phyloP scores from a whole-genome alignment of 495 filamentous ascomycete species.

The Lepraria neglecta region DNA sequence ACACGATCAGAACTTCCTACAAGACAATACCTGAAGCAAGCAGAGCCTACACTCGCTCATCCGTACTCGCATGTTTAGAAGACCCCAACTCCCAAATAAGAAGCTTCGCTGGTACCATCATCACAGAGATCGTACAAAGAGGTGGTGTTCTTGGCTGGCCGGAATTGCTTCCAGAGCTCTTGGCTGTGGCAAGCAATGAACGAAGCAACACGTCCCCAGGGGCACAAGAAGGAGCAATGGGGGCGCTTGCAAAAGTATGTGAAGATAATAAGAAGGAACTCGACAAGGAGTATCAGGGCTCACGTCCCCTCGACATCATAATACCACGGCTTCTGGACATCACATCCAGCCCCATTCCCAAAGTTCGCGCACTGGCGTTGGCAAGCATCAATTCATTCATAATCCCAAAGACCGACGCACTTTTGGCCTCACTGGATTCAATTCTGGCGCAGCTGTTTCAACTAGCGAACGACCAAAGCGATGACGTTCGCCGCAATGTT shows the following conservation, averaged over 20 bases:
- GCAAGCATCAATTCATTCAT: conserved; percentile 87
- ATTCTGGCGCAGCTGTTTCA: conserved; percentile 77
- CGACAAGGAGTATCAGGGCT: conserved; percentile 77
- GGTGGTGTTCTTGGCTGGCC: conserved; percentile 89
- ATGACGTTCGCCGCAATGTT: conserved; percentile 81
- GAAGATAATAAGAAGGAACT: conserved; percentile 88
- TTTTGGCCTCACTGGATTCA: conserved; percentile 68
- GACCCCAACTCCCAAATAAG: conserved; percentile 79
- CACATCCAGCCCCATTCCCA: conserved; percentile 62
- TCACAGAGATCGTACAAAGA: conserved; percentile 83
- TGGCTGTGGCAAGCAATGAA: conserved; percentile 68
- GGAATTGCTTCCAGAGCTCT: conserved; percentile 73
- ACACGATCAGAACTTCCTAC: conserved; percentile 69
- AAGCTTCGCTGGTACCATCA: conserved; percentile 82
- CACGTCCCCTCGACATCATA: conserved; percentile 79
- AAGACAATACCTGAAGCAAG: conserved; percentile 63
- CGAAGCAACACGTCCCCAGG: conserved; percentile 57
- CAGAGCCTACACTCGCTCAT: conserved; percentile 67
- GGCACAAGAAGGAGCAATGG: conserved; percentile 89
- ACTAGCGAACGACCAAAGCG: conserved; percentile 64
- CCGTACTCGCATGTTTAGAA: conserved; percentile 69
- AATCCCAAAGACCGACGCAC: conserved; percentile 66
- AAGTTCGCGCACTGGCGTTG: conserved; percentile 72
- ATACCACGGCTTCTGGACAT: conserved; percentile 89
- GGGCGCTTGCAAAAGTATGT: conserved; percentile 87